Percentiles rank a stretch among this genome's conserved stretches.
These are phyloP conservation scores for Arabidopsis hybrid DNA, from an alignment of 441 rosid species.

Conservation along the genomic window DNA sequence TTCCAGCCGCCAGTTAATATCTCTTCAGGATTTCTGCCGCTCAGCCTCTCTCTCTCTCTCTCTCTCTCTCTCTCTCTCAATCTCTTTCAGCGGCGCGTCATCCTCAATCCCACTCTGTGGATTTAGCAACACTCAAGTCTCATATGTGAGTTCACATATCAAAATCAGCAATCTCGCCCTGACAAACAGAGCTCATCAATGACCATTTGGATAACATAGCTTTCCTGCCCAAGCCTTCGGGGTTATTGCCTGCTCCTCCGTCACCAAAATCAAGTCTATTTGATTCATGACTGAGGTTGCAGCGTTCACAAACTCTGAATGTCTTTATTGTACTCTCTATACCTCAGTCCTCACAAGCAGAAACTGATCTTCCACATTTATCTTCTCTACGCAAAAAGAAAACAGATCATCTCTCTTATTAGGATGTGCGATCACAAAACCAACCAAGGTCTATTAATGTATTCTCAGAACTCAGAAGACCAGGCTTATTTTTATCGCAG, in stretches of 20 bases:
- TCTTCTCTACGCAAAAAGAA: too few relatives aligned
- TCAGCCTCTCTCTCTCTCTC: too few relatives aligned
- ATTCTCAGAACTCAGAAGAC: background rate
- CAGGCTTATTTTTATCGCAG: background rate
- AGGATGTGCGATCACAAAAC: too few relatives aligned
- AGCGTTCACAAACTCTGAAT: background rate
- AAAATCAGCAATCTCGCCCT: background rate
- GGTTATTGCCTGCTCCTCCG: background rate
- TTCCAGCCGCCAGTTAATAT: too few relatives aligned
- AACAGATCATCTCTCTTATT: too few relatives aligned
- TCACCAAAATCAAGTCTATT: background rate
- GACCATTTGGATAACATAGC: background rate
- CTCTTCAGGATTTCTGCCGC: too few relatives aligned
- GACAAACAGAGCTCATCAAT: background rate
- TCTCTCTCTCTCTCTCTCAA: too few relatives aligned
- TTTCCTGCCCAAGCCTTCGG: background rate
- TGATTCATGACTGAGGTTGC: constrained; percentile 6
- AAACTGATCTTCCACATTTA: too few relatives aligned
- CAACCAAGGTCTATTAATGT: background rate
- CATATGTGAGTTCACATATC: background rate
- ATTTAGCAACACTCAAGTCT: background rate
- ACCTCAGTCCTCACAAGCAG: too few relatives aligned
- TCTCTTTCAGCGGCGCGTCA: too few relatives aligned
- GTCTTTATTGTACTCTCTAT: background rate
- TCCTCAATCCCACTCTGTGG: too few relatives aligned